Evolutionary conservation across 768 basidiomycete genomes (phyloP).

Genomic region (Pleurotus pulmonarius): DNA sequence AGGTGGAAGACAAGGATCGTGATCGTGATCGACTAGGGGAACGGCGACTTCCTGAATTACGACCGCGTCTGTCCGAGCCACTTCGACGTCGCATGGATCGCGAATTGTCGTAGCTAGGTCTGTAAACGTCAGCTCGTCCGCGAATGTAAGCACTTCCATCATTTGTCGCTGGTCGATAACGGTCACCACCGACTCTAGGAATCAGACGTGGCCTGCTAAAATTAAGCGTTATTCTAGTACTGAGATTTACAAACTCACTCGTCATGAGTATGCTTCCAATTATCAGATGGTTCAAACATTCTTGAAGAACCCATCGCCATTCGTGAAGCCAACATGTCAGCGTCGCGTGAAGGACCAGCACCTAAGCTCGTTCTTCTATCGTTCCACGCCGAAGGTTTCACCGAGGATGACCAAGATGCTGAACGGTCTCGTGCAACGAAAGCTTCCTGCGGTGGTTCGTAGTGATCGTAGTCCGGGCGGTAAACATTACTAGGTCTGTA

Average conservation of each 20-base stretch:
- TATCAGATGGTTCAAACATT: constrained; percentile 71
- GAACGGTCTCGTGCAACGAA: constrained; percentile 1
- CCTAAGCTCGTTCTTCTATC: constrained; percentile 4
- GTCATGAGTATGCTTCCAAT: constrained; percentile 59
- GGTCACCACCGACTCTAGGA: constrained; percentile 31
- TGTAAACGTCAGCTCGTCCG: constrained; percentile 42
- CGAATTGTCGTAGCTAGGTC: constrained; percentile 40
- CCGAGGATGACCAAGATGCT: constrained; percentile 3
- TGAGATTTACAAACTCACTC: constrained; percentile 23
- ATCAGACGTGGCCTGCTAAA: not conserved
- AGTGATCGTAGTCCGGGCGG: constrained; percentile 5
- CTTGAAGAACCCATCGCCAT: constrained; percentile 32
- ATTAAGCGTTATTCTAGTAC: not conserved
- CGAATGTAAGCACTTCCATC: constrained; percentile 36
- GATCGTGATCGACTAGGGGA: constrained; percentile 9
- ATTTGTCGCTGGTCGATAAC: constrained; percentile 44
- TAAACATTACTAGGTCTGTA: constrained; percentile 2
- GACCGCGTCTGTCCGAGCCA: constrained; percentile 13
- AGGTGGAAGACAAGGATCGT: constrained; percentile 12
- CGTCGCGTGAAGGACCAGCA: not conserved
- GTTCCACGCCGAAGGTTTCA: not conserved
- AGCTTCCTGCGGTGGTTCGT: not conserved
- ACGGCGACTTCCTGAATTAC: constrained; percentile 22
- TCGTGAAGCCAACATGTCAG: constrained; percentile 6
- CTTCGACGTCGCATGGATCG: constrained; percentile 18